Conservation (phyloP, 148 eudicot species). For the Chenopodium suecicum region DNA sequence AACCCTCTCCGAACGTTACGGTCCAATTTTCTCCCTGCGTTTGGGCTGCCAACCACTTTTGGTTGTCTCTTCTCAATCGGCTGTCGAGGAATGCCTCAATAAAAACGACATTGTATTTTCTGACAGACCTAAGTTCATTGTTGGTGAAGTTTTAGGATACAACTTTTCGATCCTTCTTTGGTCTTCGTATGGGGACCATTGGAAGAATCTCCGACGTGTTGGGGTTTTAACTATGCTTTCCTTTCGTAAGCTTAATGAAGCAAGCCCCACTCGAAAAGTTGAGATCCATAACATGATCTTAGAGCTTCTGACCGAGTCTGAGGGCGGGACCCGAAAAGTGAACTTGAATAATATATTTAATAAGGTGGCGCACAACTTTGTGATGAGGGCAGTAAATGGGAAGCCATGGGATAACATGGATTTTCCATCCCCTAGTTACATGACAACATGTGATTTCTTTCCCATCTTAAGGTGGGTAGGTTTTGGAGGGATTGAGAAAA, state of each 20-base stretch:
- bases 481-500: slow-evolving; percentile 43
- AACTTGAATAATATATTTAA: slow-evolving; percentile 27
- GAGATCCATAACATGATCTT: slow-evolving; percentile 20
- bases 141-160: slow-evolving; percentile 25
- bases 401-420: slow-evolving; percentile 22
- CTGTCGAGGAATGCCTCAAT: slow-evolving; percentile 32
- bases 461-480: slow-evolving; percentile 52
- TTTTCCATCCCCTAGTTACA: neutral
- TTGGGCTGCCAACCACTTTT: slow-evolving; percentile 21
- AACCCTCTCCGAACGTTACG: slow-evolving; percentile 21
- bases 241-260: slow-evolving; percentile 13
- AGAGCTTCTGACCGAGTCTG: neutral
- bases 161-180: slow-evolving; percentile 17
- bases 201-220: slow-evolving; percentile 37
- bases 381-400: slow-evolving; percentile 39
- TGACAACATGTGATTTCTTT: slow-evolving; percentile 40
- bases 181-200: slow-evolving; percentile 34
- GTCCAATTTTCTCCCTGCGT: slow-evolving; percentile 27
- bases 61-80: slow-evolving; percentile 28
- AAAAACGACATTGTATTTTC: slow-evolving; percentile 32
- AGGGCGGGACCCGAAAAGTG: slow-evolving; percentile 5
- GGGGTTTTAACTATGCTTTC: slow-evolving; percentile 22
- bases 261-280: slow-evolving; percentile 12
- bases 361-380: slow-evolving; percentile 18
- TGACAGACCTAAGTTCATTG: slow-evolving; percentile 25